Base-by-base conservation (phyloP, 2,329 filamentous ascomycete genomes). In the Botryotinia calthae region DNA sequence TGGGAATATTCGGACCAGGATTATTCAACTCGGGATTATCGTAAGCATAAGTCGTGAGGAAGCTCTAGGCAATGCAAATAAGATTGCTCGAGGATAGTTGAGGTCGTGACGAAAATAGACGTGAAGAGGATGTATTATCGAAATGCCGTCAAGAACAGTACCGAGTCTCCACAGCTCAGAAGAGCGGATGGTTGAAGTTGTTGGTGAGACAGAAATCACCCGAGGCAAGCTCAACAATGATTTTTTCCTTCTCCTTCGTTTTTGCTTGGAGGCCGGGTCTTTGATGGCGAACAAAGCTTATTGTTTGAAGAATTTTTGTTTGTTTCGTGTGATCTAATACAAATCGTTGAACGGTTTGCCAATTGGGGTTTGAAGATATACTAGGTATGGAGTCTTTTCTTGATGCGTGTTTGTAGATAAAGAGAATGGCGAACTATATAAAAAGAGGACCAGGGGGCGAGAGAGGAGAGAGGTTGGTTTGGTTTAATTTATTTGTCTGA, bases 101-200 rank as follows among this genome's bases (percentile, higher is more conserved):
- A 34, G 37, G 14, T 66, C 51, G 64, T 66, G 64, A 51, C 44
- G 46, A 37, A 54, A 66, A 66, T 66, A 37, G 64, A 51, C 46
- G 46, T 40, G 46, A 66, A 66, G 44, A 66, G 64, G 64, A 66
- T 51, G 54, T 66, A 66, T 54, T 66, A 34, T 40, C 48, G 64
- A 66, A 66, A 66, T 51, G 61, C 61, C 64, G 31, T 66, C 46
- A 37, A 66, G 64, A 9, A 66, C 46, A 66, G 31, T 66, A 66
- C 64, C 64, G 64, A 54, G 64, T 66, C 64, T 54, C 64, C 64
- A 66, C 64, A 51, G n/a, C 46, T 54, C 51, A 56, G 48, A 54
- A 48, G 54, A 66, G 64, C 64, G 44, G 64, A 66, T 51, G 64
- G 44, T 64, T 64, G 61, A 46, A 64, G 46, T 66, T 51, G 31